Base-by-base conservation (phyloP, 83 land plant species). In the Larix sibirica region DNA sequence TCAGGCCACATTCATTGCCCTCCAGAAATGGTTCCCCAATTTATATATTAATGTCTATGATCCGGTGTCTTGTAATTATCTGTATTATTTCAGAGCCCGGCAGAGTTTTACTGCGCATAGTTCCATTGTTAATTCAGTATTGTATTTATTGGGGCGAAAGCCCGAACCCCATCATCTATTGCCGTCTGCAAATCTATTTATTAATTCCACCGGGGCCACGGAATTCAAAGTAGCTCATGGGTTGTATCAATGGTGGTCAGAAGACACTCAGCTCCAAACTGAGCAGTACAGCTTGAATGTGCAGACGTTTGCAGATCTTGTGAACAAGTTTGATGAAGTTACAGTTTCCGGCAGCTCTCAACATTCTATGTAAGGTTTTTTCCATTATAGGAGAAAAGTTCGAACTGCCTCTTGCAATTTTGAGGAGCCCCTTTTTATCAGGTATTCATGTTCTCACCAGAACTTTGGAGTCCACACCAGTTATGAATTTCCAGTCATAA, bases 221-320 rank as follows among this genome's bases (percentile, higher is more conserved):
- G 67, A 62, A 21, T 79, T 79, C 17, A 60, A 21, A 18, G 21
- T 18, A 13, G 36, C 67, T 2, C 81, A 79, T 62, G 67, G 81
- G 6, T 9, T 79, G 10, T 20, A 79, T 60, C 81, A 79, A 23
- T 79, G 81, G 81, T 79, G 81, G 81, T 79, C 81, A 20, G 66
- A 79, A 62, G 81, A 79, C 5, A 60, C 67, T 12, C 33, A 17
- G 44, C 0, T 79, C 13, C 64, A 79, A 36, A 17, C 24, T n/a
- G 44, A 79, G 64, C 81, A 59, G 58, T 23, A 60, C 28, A 36
- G 40, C 36, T 28, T 79, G 44, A 18, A 59, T 79, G 42, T 62
- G 66, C 81, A 23, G 7, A 47, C 28, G 4, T 79, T 75, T 75
- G 78, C 50, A 28, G 60, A 75, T 50, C 78, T 56, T 12, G 60